Percentiles rank a stretch among this genome's conserved stretches.
Conservation (phyloP, 176 grass and related monocot genomes). For the Sorghum bicolor region DNA sequence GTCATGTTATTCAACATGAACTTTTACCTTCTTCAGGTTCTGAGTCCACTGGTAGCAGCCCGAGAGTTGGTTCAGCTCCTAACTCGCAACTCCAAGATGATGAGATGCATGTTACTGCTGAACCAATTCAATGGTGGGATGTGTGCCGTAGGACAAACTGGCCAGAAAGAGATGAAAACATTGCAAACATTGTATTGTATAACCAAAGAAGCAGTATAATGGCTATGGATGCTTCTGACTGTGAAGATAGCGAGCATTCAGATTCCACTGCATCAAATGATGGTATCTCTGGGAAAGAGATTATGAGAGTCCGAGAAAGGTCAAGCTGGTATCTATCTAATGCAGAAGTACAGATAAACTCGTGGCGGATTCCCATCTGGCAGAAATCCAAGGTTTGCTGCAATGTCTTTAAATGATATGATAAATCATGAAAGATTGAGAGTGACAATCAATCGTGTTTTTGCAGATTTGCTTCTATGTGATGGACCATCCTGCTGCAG, state of each 20-base stretch:
- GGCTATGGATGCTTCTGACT: conserved; percentile 59
- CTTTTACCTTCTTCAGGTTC: conserved; percentile 71
- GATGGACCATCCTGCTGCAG: conserved; percentile 53
- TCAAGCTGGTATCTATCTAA: conserved; percentile 92
- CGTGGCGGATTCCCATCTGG: conserved; percentile 88
- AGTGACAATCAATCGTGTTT: conserved; percentile 27
- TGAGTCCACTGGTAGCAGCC: conserved; percentile 60
- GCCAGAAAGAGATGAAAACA: conserved; percentile 84
- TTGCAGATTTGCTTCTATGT: conserved; percentile 90
- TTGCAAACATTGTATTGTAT: conserved; percentile 52
- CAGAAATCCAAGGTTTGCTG: conserved; percentile 93
- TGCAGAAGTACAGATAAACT: conserved; percentile 89
- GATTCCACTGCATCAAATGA: conserved; percentile 48
- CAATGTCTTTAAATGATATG: conserved; percentile 18
- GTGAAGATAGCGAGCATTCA: conserved; percentile 56
- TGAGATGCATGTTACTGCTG: conserved; percentile 83
- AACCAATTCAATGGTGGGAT: conserved; percentile 99
- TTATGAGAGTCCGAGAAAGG: conserved; percentile 52
- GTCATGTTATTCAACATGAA: conserved; percentile 98
- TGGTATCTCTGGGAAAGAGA: conserved; percentile 51
- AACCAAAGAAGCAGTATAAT: conserved; percentile 54
- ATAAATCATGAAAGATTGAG: conserved; percentile 12
- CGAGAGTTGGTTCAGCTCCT: conserved; percentile 51
- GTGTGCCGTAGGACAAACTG: conserved; percentile 93
- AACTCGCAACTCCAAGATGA: conserved; percentile 83